Base-by-base conservation (phyloP, 2,329 filamentous ascomycete species). In the Talaromyces rugulosus region DNA sequence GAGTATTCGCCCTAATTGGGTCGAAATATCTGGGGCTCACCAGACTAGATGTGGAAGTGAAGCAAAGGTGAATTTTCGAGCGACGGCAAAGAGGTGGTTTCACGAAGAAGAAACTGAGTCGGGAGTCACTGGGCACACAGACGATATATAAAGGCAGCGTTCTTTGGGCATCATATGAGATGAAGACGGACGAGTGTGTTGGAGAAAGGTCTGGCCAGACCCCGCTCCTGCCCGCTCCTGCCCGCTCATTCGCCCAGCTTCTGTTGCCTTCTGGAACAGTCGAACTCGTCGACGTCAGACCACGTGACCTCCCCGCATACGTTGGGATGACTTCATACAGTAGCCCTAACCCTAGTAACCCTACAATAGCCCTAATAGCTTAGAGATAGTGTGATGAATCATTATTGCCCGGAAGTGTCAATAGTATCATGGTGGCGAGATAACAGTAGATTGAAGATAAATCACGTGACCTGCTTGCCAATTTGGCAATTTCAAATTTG, bases 231-330 rank as follows among this genome's bases (percentile, higher is more conserved):
- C 58, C 53, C 61, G 61, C 52, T 51, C 12, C 53, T 58, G 61
- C 58, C 53, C 61, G 61, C 52, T 51, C 12, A 40, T 63, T 63
- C 62, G 62, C 31, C 30, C 62, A 51, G 28, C 58, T 63, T 63
- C 62, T 16, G 50, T 58, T 34, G 42, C 36, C 47, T 61, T 60
- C 62, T 63, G 50, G 62, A 60, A 59, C 50, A 31, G 23, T 61
- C 62, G 62, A 59, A 58, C 44, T 33, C 18, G 23, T 63, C 62
- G 28, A 64, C 63, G 63, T 63, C 60, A 63, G 40, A 56, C 55
- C 60, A 60, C 59, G 59, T 62, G 62, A 36, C n/a, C 5, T 18
- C 12, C 27, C 55, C 53, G 50, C 50, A 31, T 16, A 3, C 18
- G 18, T 6, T 14, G 18, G 3, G 44, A 47, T 27, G 44, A 47